A percentile compares a stretch with the other conserved stretches of the same genome.
phyloP scores from a whole-genome alignment of 1,284 basidiomycete species.

The Pholiota adiposa region DNA sequence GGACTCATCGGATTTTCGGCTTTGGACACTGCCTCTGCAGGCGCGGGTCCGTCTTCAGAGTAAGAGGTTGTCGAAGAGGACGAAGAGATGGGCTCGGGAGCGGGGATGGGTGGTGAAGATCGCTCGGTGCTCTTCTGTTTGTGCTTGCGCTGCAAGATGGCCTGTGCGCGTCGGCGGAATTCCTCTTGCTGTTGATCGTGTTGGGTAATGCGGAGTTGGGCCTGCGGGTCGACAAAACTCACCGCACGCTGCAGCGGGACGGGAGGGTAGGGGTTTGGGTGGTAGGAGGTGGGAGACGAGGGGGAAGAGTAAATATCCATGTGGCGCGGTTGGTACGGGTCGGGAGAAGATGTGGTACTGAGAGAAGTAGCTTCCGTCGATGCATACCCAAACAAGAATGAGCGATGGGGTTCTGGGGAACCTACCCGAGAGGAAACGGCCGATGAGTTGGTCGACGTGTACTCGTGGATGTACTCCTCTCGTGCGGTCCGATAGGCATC shows the following conservation, averaged over 20 bases:
- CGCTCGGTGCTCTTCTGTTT: constrained; percentile 36
- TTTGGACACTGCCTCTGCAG: constrained; percentile 10
- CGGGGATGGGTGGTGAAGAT: constrained; percentile 21
- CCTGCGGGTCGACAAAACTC: neutral
- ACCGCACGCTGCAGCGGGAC: neutral
- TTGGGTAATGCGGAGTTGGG: constrained; percentile 15
- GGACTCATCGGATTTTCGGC: constrained; percentile 40
- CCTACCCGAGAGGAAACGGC: neutral
- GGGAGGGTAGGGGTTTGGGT: neutral
- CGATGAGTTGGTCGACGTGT: neutral
- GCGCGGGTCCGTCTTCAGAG: constrained; percentile 13
- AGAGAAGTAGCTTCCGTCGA: constrained; percentile 5
- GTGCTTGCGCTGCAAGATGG: constrained; percentile 48
- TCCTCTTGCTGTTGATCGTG: constrained; percentile 40
- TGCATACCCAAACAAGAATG: neutral
- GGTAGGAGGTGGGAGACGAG: neutral
- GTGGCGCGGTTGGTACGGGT: neutral
- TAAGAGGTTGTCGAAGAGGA: constrained; percentile 26
- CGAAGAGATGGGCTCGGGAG: constrained; percentile 32
- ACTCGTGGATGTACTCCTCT: constrained; percentile 3
- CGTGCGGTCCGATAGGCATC: neutral
- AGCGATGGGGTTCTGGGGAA: neutral
- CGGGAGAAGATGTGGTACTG: constrained; percentile 1
- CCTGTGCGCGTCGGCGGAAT: constrained; percentile 51
- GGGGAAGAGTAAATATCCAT: neutral